Evolutionary conservation across 169 alveolate species (phyloP), one percentile per base, ranked within the genome.

Genomic region (Plasmodium ovale): DNA sequence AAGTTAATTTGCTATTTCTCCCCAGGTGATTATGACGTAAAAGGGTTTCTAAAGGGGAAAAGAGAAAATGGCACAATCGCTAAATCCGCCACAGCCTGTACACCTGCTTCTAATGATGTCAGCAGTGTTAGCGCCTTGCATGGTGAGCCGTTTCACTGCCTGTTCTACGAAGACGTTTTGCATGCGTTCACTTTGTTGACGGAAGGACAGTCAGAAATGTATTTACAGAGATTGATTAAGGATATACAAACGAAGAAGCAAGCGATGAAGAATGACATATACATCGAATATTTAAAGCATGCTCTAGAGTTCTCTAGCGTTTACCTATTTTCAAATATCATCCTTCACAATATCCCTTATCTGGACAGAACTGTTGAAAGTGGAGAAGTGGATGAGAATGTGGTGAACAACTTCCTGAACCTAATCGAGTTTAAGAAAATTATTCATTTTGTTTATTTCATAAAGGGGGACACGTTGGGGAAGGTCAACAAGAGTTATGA

Each of bases 91-190:
- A n/a, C n/a, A n/a, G n/a, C n/a, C n/a, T n/a, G n/a, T n/a, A n/a
- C n/a, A n/a, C n/a, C n/a, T n/a, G n/a, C n/a, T n/a, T n/a, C n/a
- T n/a, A n/a, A n/a, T n/a, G n/a, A n/a, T n/a, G n/a, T n/a, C n/a
- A n/a, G n/a, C n/a, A n/a, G n/a, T n/a, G n/a, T n/a, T n/a, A n/a
- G n/a, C n/a, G n/a, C n/a, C n/a, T n/a, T n/a, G n/a, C n/a, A n/a
- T n/a, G 49, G 49, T 21, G 58, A 27, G 2, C 10, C 10, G n/a
- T 85, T 69, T 60, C 73, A 85, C 33, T 70, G 19, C 7, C 14
- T 85, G 25, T 68, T 56, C 58, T 68, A 35, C 42, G 87, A 85
- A 37, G 77, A 85, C 37, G 69, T 85, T 29, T 3, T 85, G 54
- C 27, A 60, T 10, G 49, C 19, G 35, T 79, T 64, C n/a, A 35